Evolutionary conservation across 352 stramenopile genomes (phyloP).

Genomic region (Pythium phragmitis): DNA sequence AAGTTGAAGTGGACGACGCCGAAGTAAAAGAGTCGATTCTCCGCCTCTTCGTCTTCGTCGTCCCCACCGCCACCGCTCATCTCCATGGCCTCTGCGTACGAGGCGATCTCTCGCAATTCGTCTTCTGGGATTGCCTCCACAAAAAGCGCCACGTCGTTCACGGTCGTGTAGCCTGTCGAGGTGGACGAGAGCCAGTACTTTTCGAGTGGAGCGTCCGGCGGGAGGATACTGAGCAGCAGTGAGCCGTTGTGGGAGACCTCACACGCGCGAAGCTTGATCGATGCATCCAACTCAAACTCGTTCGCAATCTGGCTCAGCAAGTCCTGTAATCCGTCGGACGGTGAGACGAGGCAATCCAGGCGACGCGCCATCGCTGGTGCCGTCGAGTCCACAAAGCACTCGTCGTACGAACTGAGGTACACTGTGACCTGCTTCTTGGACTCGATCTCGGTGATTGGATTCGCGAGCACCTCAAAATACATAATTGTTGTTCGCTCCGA

Average conservation of each 20-base stretch:
- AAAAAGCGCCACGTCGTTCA: slow-evolving; percentile 51
- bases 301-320: slow-evolving; percentile 50
- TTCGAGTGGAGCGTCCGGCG: slow-evolving; percentile 38
- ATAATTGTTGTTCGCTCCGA: slow-evolving; percentile 62
- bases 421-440: slow-evolving; percentile 79
- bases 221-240: slow-evolving; percentile 49
- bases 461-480: slow-evolving; percentile 71
- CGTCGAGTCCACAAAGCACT: slow-evolving; percentile 53
- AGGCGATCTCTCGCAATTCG: slow-evolving; percentile 22
- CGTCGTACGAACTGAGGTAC: slow-evolving; percentile 78
- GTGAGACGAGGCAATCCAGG: slow-evolving; percentile 65
- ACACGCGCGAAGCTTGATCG: slow-evolving; percentile 49
- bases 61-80: not conserved
- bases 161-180: slow-evolving; percentile 25
- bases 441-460: slow-evolving; percentile 85
- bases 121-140: slow-evolving; percentile 51
- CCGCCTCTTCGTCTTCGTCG: slow-evolving; percentile 17
- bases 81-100: not conserved
- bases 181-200: slow-evolving; percentile 39
- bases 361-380: slow-evolving; percentile 33
- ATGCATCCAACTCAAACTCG: slow-evolving; percentile 40
- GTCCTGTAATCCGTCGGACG: slow-evolving; percentile 47
- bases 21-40: slow-evolving; percentile 40
- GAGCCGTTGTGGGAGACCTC: slow-evolving; percentile 63
- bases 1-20: slow-evolving; percentile 81